Percentiles rank a stretch among this genome's conserved stretches.
Evolutionary conservation across 164 flowering plant species (phyloP).

Genomic region (Nymphaea thermarum): DNA sequence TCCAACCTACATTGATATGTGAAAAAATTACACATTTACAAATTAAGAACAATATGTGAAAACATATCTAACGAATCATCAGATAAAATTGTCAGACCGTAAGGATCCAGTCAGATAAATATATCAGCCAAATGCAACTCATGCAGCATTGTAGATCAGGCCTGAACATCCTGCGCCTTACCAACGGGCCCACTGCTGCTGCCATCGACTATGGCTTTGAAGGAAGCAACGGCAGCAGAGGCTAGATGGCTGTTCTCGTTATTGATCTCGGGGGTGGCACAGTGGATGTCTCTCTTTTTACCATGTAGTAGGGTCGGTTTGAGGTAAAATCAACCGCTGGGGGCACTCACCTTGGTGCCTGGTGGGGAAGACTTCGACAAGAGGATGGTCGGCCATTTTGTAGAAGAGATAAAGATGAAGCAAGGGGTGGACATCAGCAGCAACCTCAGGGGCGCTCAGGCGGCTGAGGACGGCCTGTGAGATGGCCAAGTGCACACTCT

Average conservation of each 20-base stretch:
- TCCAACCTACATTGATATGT: too few relatives aligned
- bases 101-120: too few relatives aligned
- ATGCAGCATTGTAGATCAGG: too few relatives aligned
- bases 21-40: too few relatives aligned
- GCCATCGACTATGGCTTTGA: too few relatives aligned
- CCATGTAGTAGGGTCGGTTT: conserved; percentile 29
- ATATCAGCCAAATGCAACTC: too few relatives aligned
- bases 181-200: too few relatives aligned
- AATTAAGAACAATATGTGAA: too few relatives aligned
- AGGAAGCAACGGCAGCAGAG: too few relatives aligned
- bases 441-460: conserved; percentile 21
- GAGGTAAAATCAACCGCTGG: conserved; percentile 38
- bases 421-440: conserved; percentile 23
- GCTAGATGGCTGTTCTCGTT: conserved; percentile 21
- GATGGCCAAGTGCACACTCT: conserved; percentile 25
- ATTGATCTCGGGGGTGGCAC: conserved; percentile 37
- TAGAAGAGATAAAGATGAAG: conserved; percentile 27
- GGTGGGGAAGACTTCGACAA: conserved; percentile 32
- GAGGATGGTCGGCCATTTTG: conserved; percentile 29
- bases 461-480: conserved; percentile 23
- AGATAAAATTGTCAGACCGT: too few relatives aligned
- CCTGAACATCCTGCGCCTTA: too few relatives aligned
- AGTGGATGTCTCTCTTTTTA: conserved; percentile 35
- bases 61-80: too few relatives aligned
- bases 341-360: conserved; percentile 34